These are phyloP conservation scores for Lactifluus volemus DNA, from an alignment of 768 basidiomycete species.

Conservation along the genomic window DNA sequence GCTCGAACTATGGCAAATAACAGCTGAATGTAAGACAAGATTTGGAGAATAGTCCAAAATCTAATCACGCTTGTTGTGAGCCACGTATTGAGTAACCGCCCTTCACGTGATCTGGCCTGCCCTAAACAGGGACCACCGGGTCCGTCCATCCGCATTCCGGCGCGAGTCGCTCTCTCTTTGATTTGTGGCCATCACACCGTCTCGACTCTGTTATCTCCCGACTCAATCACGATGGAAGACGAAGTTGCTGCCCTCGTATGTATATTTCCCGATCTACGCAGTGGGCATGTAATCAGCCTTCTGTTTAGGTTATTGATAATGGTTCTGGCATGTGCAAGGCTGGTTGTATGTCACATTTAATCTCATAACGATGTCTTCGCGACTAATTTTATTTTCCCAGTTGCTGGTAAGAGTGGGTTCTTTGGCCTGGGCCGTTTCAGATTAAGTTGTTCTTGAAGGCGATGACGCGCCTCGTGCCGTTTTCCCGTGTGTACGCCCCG, in stretches of 20 bases:
- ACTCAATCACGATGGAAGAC: conserved; percentile 42
- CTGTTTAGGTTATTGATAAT: conserved; percentile 71
- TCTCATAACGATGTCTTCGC: not conserved
- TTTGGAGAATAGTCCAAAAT: not conserved
- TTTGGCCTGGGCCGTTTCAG: not conserved
- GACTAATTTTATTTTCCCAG: not conserved
- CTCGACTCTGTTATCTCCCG: not conserved
- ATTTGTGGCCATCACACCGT: not conserved
- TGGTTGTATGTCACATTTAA: conserved; percentile 61
- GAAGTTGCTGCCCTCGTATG: conserved; percentile 45
- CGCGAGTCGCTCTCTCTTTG: not conserved
- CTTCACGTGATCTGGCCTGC: not conserved
- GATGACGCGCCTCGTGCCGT: conserved; percentile 96
- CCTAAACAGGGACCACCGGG: not conserved
- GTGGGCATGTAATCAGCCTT: not conserved
- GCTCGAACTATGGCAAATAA: not conserved
- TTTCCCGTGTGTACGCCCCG: conserved; percentile 62
- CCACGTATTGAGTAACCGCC: not conserved
- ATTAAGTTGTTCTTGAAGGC: conserved; percentile 21
- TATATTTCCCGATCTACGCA: not conserved
- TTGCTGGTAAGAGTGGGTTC: not conserved
- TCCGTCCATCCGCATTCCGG: not conserved
- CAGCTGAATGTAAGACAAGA: not conserved
- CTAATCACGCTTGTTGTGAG: too few species aligned
- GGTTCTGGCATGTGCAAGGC: conserved; percentile 99